Conservation (phyloP, 768 basidiomycete species). For the Xerocomellus chrysenteron region DNA sequence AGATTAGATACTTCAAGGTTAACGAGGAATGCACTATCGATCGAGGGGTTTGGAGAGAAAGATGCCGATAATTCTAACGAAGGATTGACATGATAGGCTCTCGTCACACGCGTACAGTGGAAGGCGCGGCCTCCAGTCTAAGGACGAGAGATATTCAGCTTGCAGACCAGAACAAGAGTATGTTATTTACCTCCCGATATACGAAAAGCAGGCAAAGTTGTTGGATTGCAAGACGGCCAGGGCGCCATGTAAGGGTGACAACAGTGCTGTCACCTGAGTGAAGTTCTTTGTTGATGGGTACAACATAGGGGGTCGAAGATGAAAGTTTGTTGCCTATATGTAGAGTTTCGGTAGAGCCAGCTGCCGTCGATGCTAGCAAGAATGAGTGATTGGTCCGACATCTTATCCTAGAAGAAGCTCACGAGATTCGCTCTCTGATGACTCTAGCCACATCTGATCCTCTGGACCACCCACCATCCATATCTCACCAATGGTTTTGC, state of each 20-base stretch:
- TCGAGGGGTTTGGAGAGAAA: constrained; percentile 49
- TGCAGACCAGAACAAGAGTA: not conserved
- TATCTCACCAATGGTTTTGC: constrained; percentile 58
- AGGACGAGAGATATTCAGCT: constrained; percentile 4
- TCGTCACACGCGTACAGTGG: constrained; percentile 53
- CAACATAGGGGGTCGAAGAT: constrained; percentile 42
- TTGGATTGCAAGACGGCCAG: constrained; percentile 44
- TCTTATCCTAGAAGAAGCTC: constrained; percentile 4
- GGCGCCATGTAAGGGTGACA: constrained; percentile 56
- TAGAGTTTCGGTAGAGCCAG: constrained; percentile 38
- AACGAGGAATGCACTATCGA: constrained; percentile 50
- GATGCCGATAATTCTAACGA: constrained; percentile 54
- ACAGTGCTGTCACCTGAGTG: constrained; percentile 49
- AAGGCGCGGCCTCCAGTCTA: constrained; percentile 54
- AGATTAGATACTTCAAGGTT: constrained; percentile 58
- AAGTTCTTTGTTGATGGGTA: constrained; percentile 43
- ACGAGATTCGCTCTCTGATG: constrained; percentile 23
- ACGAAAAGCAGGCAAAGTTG: constrained; percentile 63
- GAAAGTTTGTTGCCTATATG: constrained; percentile 53
- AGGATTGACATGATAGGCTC: constrained; percentile 58
- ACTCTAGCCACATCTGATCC: constrained; percentile 60
- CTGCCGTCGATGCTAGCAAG: constrained; percentile 11
- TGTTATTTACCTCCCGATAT: constrained; percentile 55
- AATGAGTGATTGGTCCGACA: constrained; percentile 2
- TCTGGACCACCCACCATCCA: constrained; percentile 64